These are phyloP conservation scores for Neurospora cerealis DNA, from an alignment of 495 filamentous ascomycete species.

Conservation along the genomic window DNA sequence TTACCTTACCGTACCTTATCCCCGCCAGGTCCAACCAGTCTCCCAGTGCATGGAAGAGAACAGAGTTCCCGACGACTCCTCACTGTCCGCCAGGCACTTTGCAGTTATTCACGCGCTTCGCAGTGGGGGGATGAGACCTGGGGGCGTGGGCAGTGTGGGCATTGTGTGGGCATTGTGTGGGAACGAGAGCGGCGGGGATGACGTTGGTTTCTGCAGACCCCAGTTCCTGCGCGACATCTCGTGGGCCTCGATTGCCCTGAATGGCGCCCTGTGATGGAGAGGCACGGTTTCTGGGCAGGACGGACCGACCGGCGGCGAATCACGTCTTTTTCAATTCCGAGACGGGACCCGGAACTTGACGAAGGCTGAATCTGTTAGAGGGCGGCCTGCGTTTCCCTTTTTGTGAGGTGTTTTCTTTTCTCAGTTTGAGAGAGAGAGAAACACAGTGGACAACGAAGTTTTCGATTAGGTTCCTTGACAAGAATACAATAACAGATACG, in stretches of 20 bases:
- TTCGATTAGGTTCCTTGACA: background rate
- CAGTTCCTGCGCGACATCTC: background rate
- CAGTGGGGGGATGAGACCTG: background rate
- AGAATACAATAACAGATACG: background rate
- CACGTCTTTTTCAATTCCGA: background rate
- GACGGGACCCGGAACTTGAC: background rate
- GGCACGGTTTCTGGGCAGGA: background rate
- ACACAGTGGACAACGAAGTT: background rate
- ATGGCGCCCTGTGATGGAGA: background rate
- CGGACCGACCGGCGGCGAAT: background rate
- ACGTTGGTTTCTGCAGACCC: background rate
- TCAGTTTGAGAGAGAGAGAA: background rate
- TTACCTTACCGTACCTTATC: background rate
- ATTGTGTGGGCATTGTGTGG: background rate
- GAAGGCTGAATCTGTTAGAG: background rate
- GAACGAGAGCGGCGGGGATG: background rate
- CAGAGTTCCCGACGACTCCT: background rate
- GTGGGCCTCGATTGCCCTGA: background rate
- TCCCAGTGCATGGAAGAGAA: background rate
- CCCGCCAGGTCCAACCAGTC: background rate
- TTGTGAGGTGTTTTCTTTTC: background rate
- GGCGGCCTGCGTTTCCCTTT: background rate
- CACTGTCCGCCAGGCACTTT: background rate
- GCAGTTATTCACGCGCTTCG: background rate
- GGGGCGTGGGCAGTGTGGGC: background rate